Evolutionary conservation across 768 basidiomycete genomes (phyloP).

Genomic region (Macrolepiota fuliginosa): DNA sequence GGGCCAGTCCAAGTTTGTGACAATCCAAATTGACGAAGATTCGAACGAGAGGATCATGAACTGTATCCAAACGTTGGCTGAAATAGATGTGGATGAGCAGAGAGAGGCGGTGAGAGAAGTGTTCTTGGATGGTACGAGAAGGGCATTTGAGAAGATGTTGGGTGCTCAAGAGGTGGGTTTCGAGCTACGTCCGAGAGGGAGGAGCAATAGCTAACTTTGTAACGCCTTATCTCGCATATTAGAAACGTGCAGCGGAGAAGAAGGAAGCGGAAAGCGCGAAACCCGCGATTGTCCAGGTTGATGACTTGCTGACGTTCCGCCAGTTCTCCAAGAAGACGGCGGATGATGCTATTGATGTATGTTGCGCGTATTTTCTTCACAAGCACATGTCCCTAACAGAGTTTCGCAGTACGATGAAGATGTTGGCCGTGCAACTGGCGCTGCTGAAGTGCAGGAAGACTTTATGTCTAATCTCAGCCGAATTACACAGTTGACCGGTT

Average conservation of each 20-base stretch:
- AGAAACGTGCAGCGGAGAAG: constrained; percentile 92
- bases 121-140: constrained; percentile 85
- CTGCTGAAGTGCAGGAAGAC: constrained; percentile 82
- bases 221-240: not conserved
- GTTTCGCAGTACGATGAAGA: constrained; percentile 77
- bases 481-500: constrained; percentile 91
- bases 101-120: constrained; percentile 58
- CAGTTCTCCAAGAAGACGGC: constrained; percentile 93
- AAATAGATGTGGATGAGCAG: constrained; percentile 49
- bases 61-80: constrained; percentile 91
- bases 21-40: constrained; percentile 97
- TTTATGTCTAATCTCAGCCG: constrained; percentile 92
- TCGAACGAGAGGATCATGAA: constrained; percentile 94
- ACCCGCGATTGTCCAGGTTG: constrained; percentile 79
- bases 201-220: not conserved
- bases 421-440: constrained; percentile 84
- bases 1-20: constrained; percentile 94
- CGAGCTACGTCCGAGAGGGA: not conserved
- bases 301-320: constrained; percentile 88
- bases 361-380: constrained; percentile 16
- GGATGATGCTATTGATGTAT: constrained; percentile 74
- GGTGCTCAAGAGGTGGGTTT: constrained; percentile 78
- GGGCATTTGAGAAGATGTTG: constrained; percentile 95
- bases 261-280: constrained; percentile 74
- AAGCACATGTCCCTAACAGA: too few species aligned